Evolutionary conservation across 2,329 filamentous ascomycete genomes (phyloP), one percentile per base, ranked within the genome.

Genomic region (Talaromyces rugulosus): DNA sequence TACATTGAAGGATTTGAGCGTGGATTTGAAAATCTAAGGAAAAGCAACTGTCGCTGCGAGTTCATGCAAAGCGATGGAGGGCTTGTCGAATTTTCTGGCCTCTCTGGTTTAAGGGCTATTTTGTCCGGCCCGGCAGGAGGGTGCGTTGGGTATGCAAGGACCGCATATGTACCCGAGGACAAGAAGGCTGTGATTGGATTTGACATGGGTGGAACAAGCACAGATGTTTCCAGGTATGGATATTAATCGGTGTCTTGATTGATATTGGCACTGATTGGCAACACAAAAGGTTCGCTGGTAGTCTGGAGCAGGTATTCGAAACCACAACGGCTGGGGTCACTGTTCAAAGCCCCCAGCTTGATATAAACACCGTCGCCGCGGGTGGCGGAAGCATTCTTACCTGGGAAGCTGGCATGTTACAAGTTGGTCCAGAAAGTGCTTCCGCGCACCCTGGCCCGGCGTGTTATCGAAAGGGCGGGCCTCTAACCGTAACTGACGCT

Each of bases 1-100:
- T 94, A 93, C 69, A 87, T 91, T 63, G 72, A 77, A 47, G 91
- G 90, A 3, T 96, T 96, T 70, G 86, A 90, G 68, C 84, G 84
- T 28, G 91, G 91, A 0, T 93, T 97, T 66, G 86, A 86, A 55
- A 91, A 90, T 7, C 90, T 91, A 0, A 78, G 87, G 0, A 78
- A 81, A 7, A 88, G 82, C 18, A 89, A 88, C 4, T 90, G 91
- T 3, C 82, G 93, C 65, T 97, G 93, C 76, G 93, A 97, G 73
- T 97, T 97, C 68, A 97, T 97, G 94, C 93, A 97, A 75, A 94
- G 90, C 5, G 92, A 96, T 66, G 92, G 91, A 56, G 86, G 86
- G 4, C 74, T 88, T 7, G 86, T 87, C 6, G 78, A 81, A 64
- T 79, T 80, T 58, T 76, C 75, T 60, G 74, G 82, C 68, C 97